Base-by-base conservation (phyloP, 1,284 basidiomycete species). In the Fomitiporia mediterranea region DNA sequence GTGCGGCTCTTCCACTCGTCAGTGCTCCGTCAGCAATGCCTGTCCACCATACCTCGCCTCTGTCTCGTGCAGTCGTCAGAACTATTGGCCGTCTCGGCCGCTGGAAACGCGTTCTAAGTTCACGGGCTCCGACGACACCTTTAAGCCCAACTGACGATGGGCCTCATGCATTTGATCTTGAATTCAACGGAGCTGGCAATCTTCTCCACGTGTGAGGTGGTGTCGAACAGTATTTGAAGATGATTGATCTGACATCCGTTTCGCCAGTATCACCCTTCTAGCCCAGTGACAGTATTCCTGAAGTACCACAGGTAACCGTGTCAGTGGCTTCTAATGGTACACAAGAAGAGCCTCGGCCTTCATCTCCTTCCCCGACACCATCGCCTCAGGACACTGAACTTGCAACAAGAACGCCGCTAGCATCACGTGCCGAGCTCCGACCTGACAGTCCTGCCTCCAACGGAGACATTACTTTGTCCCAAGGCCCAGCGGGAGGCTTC, bases 21-120 rank as follows among this genome's bases (percentile, higher is more conserved):
- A 72, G 75, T 25, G 70, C 73, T 13, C 65, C 78, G 7, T 69
- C 75, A 1, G 67, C 73, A 5, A 69, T 84, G 21, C 76, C 82
- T 1, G 77, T 81, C 21, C 79, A 82, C 34, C 81, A 85, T 53
- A 84, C 76, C 62, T 75, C 84, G 0, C n/a, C n/a, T n/a, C 72
- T 91, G 23, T 90, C 88, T 0, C 77, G 87, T 3, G 90, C 80
- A 9, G 81, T 93, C 49, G 86, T 89, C 42, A 89, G 86, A 69
- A 91, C 90, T 0, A 86, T 91, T 49, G 86, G 89, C 2, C 79
- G 86, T 2, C 70, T 93, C 13, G 89, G 91, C 6, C 74, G 86
- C n/a, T 91, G 90, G 86, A 88, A 80, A 62, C 80, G 89, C 2
- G 88, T 88, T 11, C 67, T 91, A 44, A 85, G 87, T 59, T 77